Conservation (phyloP, 108 stramenopile species). For the Stephanodiscus triporus region DNA sequence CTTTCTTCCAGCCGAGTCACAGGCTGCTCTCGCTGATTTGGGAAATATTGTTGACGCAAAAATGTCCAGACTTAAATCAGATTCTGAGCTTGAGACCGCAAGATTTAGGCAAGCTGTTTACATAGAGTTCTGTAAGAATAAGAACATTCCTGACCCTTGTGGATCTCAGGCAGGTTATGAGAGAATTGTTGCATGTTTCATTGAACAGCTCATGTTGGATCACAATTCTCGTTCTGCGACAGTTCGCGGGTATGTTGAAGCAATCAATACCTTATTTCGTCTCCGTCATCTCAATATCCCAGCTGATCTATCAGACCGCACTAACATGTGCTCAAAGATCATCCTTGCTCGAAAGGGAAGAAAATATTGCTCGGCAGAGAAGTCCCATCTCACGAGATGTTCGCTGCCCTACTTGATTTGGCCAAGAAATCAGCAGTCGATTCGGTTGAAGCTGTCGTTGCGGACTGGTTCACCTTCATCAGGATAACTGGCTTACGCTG, state of each 20-base stretch:
- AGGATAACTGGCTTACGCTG: background rate
- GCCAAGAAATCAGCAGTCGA: background rate
- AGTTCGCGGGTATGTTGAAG: background rate
- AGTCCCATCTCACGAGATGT: conserved; percentile 7
- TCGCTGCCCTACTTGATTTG: background rate
- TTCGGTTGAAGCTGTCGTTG: background rate
- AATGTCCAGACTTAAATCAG: conserved; percentile 5
- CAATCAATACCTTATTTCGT: conserved; percentile 8
- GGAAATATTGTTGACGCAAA: conserved; percentile 6
- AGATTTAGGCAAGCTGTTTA: conserved; percentile 32
- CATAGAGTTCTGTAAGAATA: background rate
- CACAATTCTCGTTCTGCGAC: conserved; percentile 3
- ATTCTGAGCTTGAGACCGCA: conserved; percentile 4
- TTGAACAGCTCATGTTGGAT: background rate
- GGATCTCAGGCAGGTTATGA: background rate
- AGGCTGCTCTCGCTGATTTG: conserved; percentile 12
- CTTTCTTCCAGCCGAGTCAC: conserved; percentile 5
- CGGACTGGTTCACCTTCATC: background rate
- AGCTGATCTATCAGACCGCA: background rate
- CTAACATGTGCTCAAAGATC: background rate
- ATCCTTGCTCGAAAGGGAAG: background rate
- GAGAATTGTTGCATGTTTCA: background rate
- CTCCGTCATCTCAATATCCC: background rate
- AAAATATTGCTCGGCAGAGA: conserved; percentile 13
- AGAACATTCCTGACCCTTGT: conserved; percentile 2